Percentiles rank a stretch among this genome's conserved stretches.
These are phyloP conservation scores for Alternaria tenuissima DNA, from an alignment of 2,329 filamentous ascomycete genomes.

Conservation along the genomic window DNA sequence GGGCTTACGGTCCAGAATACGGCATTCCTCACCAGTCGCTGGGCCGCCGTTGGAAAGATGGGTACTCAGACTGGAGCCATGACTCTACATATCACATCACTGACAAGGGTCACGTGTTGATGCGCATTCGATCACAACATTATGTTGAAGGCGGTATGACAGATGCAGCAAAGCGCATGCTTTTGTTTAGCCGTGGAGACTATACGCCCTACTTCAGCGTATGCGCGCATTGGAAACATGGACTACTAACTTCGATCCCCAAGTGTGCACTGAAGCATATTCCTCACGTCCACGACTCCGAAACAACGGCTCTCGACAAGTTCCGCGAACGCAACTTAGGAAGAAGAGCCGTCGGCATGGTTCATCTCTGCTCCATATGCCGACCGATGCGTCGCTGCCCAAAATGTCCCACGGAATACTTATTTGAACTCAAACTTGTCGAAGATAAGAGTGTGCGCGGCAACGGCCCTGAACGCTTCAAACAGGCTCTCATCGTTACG, in stretches of 20 bases:
- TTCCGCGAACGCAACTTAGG: slow-evolving; percentile 31
- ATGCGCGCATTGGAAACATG: slow-evolving; percentile 70
- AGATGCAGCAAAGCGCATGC: slow-evolving; percentile 60
- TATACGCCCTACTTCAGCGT: slow-evolving; percentile 70
- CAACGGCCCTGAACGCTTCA: slow-evolving; percentile 60
- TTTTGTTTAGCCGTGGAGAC: slow-evolving; percentile 67
- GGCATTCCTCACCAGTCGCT: slow-evolving; percentile 50
- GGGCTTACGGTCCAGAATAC: slow-evolving; percentile 56
- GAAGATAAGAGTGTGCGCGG: slow-evolving; percentile 58
- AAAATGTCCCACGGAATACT: slow-evolving; percentile 68
- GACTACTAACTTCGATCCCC: slow-evolving; percentile 65
- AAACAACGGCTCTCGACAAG: slow-evolving; percentile 55
- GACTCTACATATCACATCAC: slow-evolving; percentile 62
- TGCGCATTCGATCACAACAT: slow-evolving; percentile 64
- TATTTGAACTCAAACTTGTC: slow-evolving; percentile 66
- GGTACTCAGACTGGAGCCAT: slow-evolving; percentile 62
- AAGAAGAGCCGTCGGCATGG: slow-evolving; percentile 53
- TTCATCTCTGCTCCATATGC: slow-evolving; percentile 65
- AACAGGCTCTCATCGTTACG: slow-evolving; percentile 67
- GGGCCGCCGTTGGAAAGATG: slow-evolving; percentile 63
- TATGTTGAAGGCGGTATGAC: slow-evolving; percentile 62
- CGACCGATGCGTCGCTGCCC: slow-evolving; percentile 68
- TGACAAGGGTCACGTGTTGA: slow-evolving; percentile 62
- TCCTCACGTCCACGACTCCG: slow-evolving; percentile 51
- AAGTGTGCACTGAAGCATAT: slow-evolving; percentile 69